Base-by-base conservation (phyloP, 2,329 filamentous ascomycete species). In the Ceratocystis harringtonii region DNA sequence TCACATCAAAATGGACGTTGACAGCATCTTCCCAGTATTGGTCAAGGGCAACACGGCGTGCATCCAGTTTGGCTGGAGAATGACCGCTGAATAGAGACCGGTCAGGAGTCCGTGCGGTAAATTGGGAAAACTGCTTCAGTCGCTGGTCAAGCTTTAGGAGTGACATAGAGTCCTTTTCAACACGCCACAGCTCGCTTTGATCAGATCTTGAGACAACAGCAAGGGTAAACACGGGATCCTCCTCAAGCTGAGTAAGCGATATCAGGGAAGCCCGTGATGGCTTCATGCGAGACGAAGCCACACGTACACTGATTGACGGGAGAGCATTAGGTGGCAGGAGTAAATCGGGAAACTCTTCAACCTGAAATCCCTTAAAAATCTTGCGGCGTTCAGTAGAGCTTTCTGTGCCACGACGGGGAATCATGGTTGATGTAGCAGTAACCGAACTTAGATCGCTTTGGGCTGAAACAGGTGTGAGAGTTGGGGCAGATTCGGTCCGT, bases 271-370 rank as follows among this genome's bases (percentile, higher is more conserved):
- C 85, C 69, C 92, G 81, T 0, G 92, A 96, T 15, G 92, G 94
- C 72, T 90, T 91, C 79, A 99, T 85, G n/a, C 94, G 86, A 25
- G 94, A 97, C 3, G 94, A 97, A 2, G 91, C 90, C 3, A 96
- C 92, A 73, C 84, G 89, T 61, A 96, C 85, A 69, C 88, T 84
- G 65, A 99, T 87, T 1, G 89, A 90, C 2, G 90, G 88, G 6
- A 99, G 79, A 5, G 92, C 91, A 73, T 95, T 95, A 0, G 94
- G 92, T 8, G 91, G 86, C 1, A 99, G 79, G 25, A 97, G 77
- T 6, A 97, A 80, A 68, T 90, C 88, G 0, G 92, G 91, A 72
- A 91, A 92, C 69, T 95, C 89, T 0, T 96, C 90, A 0, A 88
- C 90, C 4, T 90, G 80, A 25, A 96, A 81, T 0, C 90, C 90